phyloP scores from a whole-genome alignment of 306 rosid species.

The Rosa rugosa region DNA sequence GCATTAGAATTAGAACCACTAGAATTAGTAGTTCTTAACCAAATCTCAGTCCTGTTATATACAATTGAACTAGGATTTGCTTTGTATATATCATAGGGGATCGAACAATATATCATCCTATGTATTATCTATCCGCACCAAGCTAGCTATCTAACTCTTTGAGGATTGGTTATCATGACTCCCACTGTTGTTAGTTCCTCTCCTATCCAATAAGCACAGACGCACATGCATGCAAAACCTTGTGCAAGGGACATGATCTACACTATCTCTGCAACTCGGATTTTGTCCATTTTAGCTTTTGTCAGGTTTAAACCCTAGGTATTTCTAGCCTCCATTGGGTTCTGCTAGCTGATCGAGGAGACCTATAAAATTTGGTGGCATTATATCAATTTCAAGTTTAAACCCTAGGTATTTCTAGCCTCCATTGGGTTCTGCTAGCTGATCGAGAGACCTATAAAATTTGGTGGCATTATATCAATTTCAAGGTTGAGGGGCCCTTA shows the following conservation, averaged over 20 bases:
- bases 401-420: not conserved
- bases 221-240: constrained; percentile 36
- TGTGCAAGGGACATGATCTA: constrained; percentile 37
- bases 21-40: not conserved
- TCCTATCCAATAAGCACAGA: constrained; percentile 31
- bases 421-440: not conserved
- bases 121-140: not conserved
- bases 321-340: not conserved
- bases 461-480: not conserved
- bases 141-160: not conserved
- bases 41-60: not conserved
- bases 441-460: not conserved
- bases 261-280: constrained; percentile 43
- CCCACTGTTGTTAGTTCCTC: constrained; percentile 16
- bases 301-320: constrained; percentile 36
- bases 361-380: no score
- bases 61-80: not conserved
- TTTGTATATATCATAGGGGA: not conserved
- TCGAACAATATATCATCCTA: not conserved
- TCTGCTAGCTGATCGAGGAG: not conserved
- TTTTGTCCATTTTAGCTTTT: constrained; percentile 59
- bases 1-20: not conserved
- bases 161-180: not conserved
- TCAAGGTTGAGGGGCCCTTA: constrained; percentile 19
- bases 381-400: not conserved